phyloP scores from a whole-genome alignment of 176 grass and related monocot species.

The Musa troglodytarum region DNA sequence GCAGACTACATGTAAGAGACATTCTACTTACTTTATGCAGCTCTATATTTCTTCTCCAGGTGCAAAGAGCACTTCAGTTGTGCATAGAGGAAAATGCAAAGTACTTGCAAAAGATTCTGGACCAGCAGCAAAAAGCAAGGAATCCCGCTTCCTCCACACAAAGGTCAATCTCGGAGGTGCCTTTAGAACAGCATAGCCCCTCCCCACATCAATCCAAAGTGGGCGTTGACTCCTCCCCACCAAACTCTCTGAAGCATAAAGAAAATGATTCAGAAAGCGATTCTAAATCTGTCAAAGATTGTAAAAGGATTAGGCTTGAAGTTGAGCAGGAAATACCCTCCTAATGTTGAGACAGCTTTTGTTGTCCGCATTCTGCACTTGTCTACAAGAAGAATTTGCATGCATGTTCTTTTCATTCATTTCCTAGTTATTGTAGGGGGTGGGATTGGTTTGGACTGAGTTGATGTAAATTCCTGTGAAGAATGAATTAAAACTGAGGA shows the following conservation, averaged over 20 bases:
- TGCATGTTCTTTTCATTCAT: neutral
- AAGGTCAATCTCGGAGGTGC: constrained; percentile 13
- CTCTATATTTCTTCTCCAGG: constrained; percentile 13
- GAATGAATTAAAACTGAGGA: too few relatives aligned
- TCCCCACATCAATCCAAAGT: constrained; percentile 2
- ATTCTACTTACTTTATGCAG: neutral
- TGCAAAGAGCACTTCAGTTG: constrained; percentile 67
- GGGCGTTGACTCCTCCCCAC: constrained; percentile 10
- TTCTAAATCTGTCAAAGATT: constrained; percentile 22
- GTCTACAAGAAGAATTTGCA: neutral
- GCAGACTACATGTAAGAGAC: neutral
- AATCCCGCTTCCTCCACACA: constrained; percentile 15
- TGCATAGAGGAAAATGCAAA: constrained; percentile 68
- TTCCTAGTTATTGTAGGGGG: neutral
- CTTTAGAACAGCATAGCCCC: constrained; percentile 13
- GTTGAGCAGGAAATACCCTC: constrained; percentile 30
- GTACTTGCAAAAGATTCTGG: constrained; percentile 79
- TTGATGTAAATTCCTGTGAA: too few relatives aligned
- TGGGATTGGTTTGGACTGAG: neutral
- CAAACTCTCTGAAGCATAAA: constrained; percentile 13
- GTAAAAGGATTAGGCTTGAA: constrained; percentile 35
- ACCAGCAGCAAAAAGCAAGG: constrained; percentile 51
- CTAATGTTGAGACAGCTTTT: constrained; percentile 1
- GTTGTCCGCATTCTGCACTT: neutral
- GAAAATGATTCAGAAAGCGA: neutral